phyloP scores from a whole-genome alignment of 768 basidiomycete genomes.

The Amanita muscaria region DNA sequence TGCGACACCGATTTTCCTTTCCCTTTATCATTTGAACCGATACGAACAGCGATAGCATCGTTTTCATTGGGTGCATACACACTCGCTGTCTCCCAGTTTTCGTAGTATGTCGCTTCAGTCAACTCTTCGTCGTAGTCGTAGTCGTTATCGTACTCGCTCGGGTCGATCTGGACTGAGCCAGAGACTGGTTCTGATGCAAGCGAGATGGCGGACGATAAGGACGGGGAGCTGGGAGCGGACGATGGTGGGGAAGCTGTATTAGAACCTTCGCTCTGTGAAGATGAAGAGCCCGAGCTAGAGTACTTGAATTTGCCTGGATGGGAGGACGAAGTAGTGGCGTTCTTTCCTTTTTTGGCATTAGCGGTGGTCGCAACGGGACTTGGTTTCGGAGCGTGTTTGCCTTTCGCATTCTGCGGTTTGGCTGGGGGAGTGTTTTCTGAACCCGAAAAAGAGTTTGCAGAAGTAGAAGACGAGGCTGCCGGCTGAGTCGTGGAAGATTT shows the following conservation, averaged over 20 bases:
- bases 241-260: neutral
- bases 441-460: neutral
- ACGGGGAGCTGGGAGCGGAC: neutral
- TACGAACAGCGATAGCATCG: no score
- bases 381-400: neutral
- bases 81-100: no score
- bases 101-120: constrained; percentile 1
- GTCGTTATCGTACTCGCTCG: neutral
- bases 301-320: neutral
- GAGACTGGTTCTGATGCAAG: neutral
- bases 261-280: neutral
- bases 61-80: no score
- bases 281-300: neutral
- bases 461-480: neutral
- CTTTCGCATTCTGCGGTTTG: neutral
- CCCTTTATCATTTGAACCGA: no score
- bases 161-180: neutral
- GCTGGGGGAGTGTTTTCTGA: neutral
- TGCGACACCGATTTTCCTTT: no score
- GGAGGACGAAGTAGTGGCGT: no score
- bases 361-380: no score
- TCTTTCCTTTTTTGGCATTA: neutral
- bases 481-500: neutral
- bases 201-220: neutral
- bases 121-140: constrained; percentile 1